Percentiles rank a stretch among this genome's conserved stretches.
Evolutionary conservation across 192 early-diverging fungal genomes (phyloP).

Genomic region (Dispira simplex): DNA sequence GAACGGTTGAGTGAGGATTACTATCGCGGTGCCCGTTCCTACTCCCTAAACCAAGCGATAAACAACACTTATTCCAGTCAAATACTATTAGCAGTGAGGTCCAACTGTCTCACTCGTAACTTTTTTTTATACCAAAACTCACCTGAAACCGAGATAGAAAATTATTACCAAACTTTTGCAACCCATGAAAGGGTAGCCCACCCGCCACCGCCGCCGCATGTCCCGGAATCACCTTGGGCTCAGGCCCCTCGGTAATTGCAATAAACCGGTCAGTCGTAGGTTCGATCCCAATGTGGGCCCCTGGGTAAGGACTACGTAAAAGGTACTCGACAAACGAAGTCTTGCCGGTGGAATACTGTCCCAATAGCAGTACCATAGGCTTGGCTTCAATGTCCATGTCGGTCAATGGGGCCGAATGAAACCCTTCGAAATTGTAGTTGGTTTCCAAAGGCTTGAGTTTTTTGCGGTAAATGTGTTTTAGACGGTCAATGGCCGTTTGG

Average conservation of each 20-base stretch:
- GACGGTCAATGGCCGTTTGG: slow-evolving; percentile 35
- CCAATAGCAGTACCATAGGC: slow-evolving; percentile 74
- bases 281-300: slow-evolving; percentile 73
- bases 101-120: no score
- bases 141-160: slow-evolving; percentile 70
- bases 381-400: slow-evolving; percentile 71
- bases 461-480: slow-evolving; percentile 50
- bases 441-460: slow-evolving; percentile 61
- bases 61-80: no score
- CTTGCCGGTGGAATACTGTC: slow-evolving; percentile 82
- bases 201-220: slow-evolving; percentile 70
- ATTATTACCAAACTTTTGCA: slow-evolving; percentile 63
- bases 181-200: slow-evolving; percentile 68
- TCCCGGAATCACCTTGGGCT: slow-evolving; percentile 68
- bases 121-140: not conserved
- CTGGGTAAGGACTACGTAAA: slow-evolving; percentile 63
- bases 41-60: no score
- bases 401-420: slow-evolving; percentile 65
- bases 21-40: no score
- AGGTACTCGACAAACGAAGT: slow-evolving; percentile 71
- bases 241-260: slow-evolving; percentile 61
- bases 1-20: no score
- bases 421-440: slow-evolving; percentile 62
- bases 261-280: slow-evolving; percentile 77
- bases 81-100: no score